Conservation (phyloP, 257 asterid genomes). For the Solanum rostratum region DNA sequence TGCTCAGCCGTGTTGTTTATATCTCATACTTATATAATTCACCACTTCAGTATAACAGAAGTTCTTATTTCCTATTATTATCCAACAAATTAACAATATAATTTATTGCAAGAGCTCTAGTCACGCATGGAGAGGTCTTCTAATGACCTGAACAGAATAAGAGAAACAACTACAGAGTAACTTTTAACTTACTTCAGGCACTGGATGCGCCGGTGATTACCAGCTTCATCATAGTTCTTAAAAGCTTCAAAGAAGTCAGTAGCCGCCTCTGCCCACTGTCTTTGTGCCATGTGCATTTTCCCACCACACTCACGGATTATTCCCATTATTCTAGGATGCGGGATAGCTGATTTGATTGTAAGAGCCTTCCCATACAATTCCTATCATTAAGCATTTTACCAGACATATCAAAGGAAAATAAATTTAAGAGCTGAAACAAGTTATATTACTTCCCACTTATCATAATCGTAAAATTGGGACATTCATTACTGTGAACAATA, state of each 20-base stretch:
- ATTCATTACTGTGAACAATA: too few species aligned
- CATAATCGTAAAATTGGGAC: too few species aligned
- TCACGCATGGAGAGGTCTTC: background rate
- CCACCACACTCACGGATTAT: constrained; percentile 99
- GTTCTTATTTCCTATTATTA: background rate
- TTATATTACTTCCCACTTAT: too few species aligned
- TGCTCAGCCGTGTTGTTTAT: background rate
- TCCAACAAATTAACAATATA: background rate
- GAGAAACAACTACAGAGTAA: background rate
- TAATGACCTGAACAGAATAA: background rate
- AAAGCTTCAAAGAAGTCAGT: constrained; percentile 99
- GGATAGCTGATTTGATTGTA: constrained; percentile 88
- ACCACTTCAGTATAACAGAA: background rate
- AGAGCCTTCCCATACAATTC: constrained; percentile 89
- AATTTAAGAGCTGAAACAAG: background rate
- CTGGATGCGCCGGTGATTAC: constrained; percentile 88
- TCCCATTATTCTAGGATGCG: constrained; percentile 99
- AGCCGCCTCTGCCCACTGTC: constrained; percentile 94
- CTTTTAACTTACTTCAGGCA: constrained; percentile 64
- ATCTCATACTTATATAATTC: background rate
- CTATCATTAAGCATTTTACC: constrained; percentile 97
- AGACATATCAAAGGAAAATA: background rate
- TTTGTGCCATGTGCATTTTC: constrained; percentile 98
- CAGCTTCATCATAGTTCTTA: constrained; percentile 96
- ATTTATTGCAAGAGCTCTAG: background rate